Conservation (phyloP, 2,329 filamentous ascomycete genomes). For the Aspergillus neotritici region DNA sequence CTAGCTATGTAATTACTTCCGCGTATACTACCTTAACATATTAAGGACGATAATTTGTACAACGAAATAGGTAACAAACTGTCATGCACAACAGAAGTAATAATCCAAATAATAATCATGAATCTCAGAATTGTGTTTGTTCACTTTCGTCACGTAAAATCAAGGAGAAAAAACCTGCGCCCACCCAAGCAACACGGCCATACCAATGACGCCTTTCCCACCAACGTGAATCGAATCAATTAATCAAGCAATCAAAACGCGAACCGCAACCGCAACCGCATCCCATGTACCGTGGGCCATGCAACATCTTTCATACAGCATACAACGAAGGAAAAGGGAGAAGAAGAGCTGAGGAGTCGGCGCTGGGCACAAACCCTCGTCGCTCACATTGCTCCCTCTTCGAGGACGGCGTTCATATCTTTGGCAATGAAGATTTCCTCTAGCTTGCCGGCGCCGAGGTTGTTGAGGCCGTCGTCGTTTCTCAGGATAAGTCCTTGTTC, state of each 20-base stretch:
- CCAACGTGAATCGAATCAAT: no score
- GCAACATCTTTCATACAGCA: conserved; percentile 12
- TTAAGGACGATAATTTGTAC: no score
- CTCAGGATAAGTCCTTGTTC: conserved; percentile 81
- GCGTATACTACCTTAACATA: no score
- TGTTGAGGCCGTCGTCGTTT: conserved; percentile 45
- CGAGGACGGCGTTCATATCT: conserved; percentile 36
- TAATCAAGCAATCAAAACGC: no score
- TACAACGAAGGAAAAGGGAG: background rate
- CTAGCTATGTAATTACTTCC: no score
- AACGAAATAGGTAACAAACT: no score
- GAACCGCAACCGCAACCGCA: conserved; percentile 3
- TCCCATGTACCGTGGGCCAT: conserved; percentile 8
- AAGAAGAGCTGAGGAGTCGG: conserved; percentile 7
- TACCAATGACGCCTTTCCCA: conserved; percentile 1
- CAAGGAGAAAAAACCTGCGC: no score
- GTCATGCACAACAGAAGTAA: no score
- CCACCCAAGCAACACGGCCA: conserved; percentile 2
- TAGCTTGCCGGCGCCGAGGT: conserved; percentile 26
- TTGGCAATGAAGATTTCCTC: conserved; percentile 43
- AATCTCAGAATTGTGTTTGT: no score
- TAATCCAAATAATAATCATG: no score
- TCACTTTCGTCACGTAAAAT: no score
- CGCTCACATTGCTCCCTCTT: conserved; percentile 28
- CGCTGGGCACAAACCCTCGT: background rate